Conservation (phyloP, 345 rosid genomes). For the Microcos paniculata region DNA sequence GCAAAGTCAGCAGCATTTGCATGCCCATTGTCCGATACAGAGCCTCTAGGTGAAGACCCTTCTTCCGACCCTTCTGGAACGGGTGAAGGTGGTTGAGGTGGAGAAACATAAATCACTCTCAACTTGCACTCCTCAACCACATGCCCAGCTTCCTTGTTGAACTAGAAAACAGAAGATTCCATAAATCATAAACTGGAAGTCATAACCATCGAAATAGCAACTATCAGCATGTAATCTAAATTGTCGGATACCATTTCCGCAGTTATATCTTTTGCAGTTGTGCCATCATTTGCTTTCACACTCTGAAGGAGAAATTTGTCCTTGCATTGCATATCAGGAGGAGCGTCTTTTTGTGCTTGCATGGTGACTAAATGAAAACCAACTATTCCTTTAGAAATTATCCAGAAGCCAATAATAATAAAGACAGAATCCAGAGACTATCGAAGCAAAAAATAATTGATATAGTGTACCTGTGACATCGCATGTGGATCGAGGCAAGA, state of each 20-base stretch:
- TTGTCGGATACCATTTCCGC: slow-evolving; percentile 58
- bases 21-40: slow-evolving; percentile 58
- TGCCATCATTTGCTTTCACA: slow-evolving; percentile 51
- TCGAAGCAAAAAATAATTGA: background rate
- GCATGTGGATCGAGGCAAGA: slow-evolving; percentile 66
- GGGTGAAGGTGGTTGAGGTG: slow-evolving; percentile 78
- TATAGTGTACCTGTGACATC: slow-evolving; percentile 52
- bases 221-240: background rate
- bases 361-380: slow-evolving; percentile 56
- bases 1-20: slow-evolving; percentile 47
- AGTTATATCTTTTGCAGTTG: slow-evolving; percentile 52
- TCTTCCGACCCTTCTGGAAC: slow-evolving; percentile 78
- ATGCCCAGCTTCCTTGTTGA: slow-evolving; percentile 73
- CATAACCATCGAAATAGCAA: slow-evolving; percentile 2
- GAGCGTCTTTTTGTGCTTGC: slow-evolving; percentile 86
- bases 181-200: slow-evolving; percentile 13
- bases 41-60: slow-evolving; percentile 73
- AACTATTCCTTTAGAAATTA: background rate
- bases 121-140: slow-evolving; percentile 74
- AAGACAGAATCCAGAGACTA: background rate
- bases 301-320: slow-evolving; percentile 86
- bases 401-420: background rate
- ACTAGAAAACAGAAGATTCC: slow-evolving; percentile 36
- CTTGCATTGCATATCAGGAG: slow-evolving; percentile 75
- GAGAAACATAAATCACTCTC: slow-evolving; percentile 68